Percentiles rank a stretch among this genome's conserved stretches.
Conservation (phyloP, 306 rosid genomes). For the Lathyrus oleraceus region DNA sequence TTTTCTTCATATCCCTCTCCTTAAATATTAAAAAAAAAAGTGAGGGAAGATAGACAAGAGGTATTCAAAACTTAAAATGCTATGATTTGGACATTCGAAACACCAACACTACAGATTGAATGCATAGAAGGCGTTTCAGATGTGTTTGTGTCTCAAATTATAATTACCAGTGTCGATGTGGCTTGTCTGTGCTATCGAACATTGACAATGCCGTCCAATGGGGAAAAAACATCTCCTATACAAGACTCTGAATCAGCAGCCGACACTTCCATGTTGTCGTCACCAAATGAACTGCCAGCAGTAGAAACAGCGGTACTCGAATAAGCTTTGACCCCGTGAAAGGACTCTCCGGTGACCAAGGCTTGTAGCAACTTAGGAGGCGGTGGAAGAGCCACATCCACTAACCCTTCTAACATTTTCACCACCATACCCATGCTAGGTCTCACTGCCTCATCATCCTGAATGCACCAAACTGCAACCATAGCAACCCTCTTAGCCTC, state of each 20-base stretch:
- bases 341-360: slow-evolving; percentile 75
- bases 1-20: slow-evolving; percentile 24
- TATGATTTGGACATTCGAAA: slow-evolving; percentile 2
- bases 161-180: neutral
- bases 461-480: slow-evolving; percentile 95
- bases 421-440: slow-evolving; percentile 81
- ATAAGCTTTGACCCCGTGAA: slow-evolving; percentile 54
- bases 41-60: slow-evolving; percentile 25
- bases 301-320: slow-evolving; percentile 43
- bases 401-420: slow-evolving; percentile 80
- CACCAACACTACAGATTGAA: neutral
- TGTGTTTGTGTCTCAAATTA: neutral
- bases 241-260: slow-evolving; percentile 57
- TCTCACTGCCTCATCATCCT: slow-evolving; percentile 71
- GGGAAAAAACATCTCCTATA: slow-evolving; percentile 47
- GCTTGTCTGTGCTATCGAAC: slow-evolving; percentile 21
- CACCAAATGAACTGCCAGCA: slow-evolving; percentile 43
- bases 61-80: slow-evolving; percentile 34
- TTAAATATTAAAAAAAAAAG: slow-evolving; percentile 30
- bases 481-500: slow-evolving; percentile 62
- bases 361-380: slow-evolving; percentile 80
- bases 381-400: slow-evolving; percentile 65
- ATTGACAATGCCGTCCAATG: slow-evolving; percentile 44
- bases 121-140: neutral
- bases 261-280: slow-evolving; percentile 47